Evolutionary conservation across 805 yeast genomes (phyloP).

Genomic region (Brettanomyces naardenensis): DNA sequence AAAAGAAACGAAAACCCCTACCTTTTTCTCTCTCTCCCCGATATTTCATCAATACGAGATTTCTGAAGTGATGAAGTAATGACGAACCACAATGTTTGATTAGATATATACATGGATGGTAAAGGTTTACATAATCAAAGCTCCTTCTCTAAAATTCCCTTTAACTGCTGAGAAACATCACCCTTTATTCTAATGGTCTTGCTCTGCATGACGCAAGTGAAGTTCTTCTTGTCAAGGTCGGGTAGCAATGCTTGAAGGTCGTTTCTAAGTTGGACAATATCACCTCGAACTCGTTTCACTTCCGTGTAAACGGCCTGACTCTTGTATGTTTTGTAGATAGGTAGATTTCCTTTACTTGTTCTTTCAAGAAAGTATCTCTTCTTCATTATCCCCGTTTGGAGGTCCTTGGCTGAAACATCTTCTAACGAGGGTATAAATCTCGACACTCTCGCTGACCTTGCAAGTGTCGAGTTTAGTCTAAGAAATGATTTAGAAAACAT

Average conservation of each 20-base stretch:
- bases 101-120: not conserved
- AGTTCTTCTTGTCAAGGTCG: constrained; percentile 33
- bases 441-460: constrained; percentile 5
- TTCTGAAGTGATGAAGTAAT: too few species aligned
- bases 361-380: constrained; percentile 36
- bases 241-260: constrained; percentile 53
- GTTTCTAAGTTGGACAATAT: constrained; percentile 52
- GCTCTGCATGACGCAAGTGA: constrained; percentile 42
- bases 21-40: too few species aligned
- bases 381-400: constrained; percentile 26
- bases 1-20: too few species aligned
- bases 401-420: constrained; percentile 16
- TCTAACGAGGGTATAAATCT: constrained; percentile 20
- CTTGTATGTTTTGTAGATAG: constrained; percentile 69
- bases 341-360: constrained; percentile 60
- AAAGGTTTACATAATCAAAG: constrained; percentile 16
- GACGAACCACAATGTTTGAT: too few species aligned
- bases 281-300: constrained; percentile 64
- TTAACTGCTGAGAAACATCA: constrained; percentile 30
- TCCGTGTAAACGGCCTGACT: constrained; percentile 62
- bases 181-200: constrained; percentile 48
- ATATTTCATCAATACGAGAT: too few species aligned
- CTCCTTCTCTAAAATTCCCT: constrained; percentile 23
- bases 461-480: not conserved
- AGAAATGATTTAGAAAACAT: not conserved